Percentiles rank a stretch among this genome's conserved stretches.
phyloP scores from a whole-genome alignment of 257 asterid species.

The Marsdenia floribunda region DNA sequence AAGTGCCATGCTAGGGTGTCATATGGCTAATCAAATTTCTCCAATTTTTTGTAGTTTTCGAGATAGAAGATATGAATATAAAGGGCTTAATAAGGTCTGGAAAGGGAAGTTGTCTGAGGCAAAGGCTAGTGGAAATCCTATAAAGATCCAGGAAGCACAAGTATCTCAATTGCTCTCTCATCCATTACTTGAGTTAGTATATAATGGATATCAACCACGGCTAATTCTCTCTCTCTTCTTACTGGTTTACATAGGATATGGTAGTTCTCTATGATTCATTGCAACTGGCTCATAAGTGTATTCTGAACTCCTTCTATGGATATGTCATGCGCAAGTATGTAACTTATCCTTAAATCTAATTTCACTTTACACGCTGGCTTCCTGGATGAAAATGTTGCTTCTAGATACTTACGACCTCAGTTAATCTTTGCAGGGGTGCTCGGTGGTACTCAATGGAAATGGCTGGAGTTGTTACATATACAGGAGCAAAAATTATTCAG shows the following conservation, averaged over 20 bases:
- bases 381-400: constrained; percentile 12
- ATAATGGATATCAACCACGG: neutral
- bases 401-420: constrained; percentile 13
- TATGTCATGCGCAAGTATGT: constrained; percentile 98
- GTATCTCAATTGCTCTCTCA: constrained; percentile 32
- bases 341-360: constrained; percentile 16
- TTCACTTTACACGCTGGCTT: constrained; percentile 9
- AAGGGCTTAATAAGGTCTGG: constrained; percentile 96
- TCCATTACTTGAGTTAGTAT: neutral
- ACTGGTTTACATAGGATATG: constrained; percentile 66
- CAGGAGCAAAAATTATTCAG: constrained; percentile 97
- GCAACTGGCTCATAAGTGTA: constrained; percentile 99
- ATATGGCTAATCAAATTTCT: constrained; percentile 2
- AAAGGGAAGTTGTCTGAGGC: constrained; percentile 94
- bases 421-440: constrained; percentile 68
- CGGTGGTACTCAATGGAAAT: constrained; percentile 99
- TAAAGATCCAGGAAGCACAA: constrained; percentile 96
- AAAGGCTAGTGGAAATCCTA: constrained; percentile 83
- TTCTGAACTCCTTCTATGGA: constrained; percentile 97
- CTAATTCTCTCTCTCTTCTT: constrained; percentile 11
- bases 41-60: constrained; percentile 67
- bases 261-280: constrained; percentile 89
- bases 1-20: constrained; percentile 7
- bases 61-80: constrained; percentile 96
- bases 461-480: constrained; percentile 98